Evolutionary conservation across 2,329 filamentous ascomycete species (phyloP).

Genomic region (Colletotrichum cordylinicola): DNA sequence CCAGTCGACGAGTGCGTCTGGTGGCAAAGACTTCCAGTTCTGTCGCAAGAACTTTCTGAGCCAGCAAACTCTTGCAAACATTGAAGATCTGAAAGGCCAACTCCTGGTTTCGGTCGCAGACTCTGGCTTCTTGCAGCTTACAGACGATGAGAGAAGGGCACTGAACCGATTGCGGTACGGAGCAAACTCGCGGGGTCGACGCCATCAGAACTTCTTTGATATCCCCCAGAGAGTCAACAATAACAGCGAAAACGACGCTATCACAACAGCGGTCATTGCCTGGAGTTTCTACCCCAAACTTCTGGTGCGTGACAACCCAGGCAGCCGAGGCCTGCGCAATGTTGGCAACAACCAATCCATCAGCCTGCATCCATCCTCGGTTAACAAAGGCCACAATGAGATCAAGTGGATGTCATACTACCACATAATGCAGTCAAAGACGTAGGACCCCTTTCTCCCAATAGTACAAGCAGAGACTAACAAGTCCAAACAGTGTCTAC

Average conservation of each 20-base stretch:
- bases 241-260: slow-evolving; percentile 80
- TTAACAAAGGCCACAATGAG: slow-evolving; percentile 76
- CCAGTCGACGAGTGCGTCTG: slow-evolving; percentile 59
- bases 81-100: slow-evolving; percentile 95
- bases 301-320: slow-evolving; percentile 74
- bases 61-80: slow-evolving; percentile 85
- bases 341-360: slow-evolving; percentile 92
- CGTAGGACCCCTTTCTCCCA: slow-evolving; percentile 53
- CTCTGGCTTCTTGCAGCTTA: slow-evolving; percentile 80
- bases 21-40: slow-evolving; percentile 82
- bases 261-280: slow-evolving; percentile 83
- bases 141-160: slow-evolving; percentile 71
- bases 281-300: slow-evolving; percentile 98
- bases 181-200: slow-evolving; percentile 51
- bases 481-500: slow-evolving; percentile 62
- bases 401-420: slow-evolving; percentile 92
- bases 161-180: slow-evolving; percentile 74
- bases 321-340: slow-evolving; percentile 82
- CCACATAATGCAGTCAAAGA: slow-evolving; percentile 92
- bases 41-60: slow-evolving; percentile 95
- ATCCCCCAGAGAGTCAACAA: slow-evolving; percentile 76
- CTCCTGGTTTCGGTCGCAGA: slow-evolving; percentile 85
- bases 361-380: slow-evolving; percentile 83
- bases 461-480: slow-evolving; percentile 26
- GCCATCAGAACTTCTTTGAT: slow-evolving; percentile 80